Conservation (phyloP, 768 basidiomycete genomes). For the Tephrocybe sp. region DNA sequence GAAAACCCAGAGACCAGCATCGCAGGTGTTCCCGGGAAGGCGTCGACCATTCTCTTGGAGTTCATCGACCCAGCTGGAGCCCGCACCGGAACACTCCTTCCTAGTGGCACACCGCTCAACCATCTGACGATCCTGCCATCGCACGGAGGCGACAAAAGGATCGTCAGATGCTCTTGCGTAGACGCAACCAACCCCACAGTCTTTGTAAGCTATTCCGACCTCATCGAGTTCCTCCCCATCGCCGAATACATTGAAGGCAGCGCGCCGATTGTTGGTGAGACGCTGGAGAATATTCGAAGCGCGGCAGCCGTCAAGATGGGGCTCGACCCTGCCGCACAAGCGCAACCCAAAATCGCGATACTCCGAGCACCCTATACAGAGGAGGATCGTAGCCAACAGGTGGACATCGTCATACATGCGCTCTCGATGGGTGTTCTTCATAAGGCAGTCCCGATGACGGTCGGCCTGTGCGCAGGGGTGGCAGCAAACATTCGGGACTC, state of each 20-base stretch:
- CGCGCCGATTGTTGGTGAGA: conserved; percentile 24
- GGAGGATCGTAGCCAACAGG: conserved; percentile 26
- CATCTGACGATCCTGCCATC: conserved; percentile 31
- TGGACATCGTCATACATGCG: conserved; percentile 57
- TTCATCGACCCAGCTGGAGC: conserved; percentile 69
- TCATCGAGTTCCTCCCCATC: conserved; percentile 39
- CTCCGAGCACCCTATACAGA: conserved; percentile 35
- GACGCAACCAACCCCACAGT: conserved; percentile 79
- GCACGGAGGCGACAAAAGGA: conserved; percentile 12
- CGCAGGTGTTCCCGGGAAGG: conserved; percentile 69
- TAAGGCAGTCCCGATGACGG: conserved; percentile 73
- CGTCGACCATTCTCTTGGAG: conserved; percentile 65
- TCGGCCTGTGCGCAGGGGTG: conserved; percentile 68
- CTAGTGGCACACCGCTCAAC: conserved; percentile 54
- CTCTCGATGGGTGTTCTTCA: conserved; percentile 73
- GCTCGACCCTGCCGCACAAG: conserved; percentile 59
- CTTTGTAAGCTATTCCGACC: conserved; percentile 49
- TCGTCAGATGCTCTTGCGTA: conserved; percentile 50
- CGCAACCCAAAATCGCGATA: conserved; percentile 72
- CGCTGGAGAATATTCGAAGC: conserved; percentile 54
- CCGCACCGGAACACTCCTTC: conserved; percentile 69
- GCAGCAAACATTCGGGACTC: conserved; percentile 56
- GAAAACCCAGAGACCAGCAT: conserved; percentile 51
- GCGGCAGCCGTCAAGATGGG: conserved; percentile 61
- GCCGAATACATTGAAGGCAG: conserved; percentile 35